Conservation (phyloP, 2,329 filamentous ascomycete species). For the Penicillium sp. region DNA sequence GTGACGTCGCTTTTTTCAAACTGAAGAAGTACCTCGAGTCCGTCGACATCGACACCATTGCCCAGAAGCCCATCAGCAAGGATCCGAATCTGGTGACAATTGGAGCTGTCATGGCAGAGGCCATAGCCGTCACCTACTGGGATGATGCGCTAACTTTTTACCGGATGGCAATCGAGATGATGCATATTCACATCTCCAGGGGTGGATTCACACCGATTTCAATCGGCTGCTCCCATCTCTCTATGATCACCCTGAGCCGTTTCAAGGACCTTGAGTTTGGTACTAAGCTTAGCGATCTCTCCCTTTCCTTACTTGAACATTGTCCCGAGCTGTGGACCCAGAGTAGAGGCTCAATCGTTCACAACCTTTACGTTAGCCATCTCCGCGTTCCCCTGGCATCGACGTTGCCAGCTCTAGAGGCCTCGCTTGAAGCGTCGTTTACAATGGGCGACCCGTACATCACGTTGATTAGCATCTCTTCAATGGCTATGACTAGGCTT, state of each 20-base stretch:
- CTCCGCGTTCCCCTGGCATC: constrained; percentile 54
- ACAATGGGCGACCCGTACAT: constrained; percentile 60
- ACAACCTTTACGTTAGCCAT: constrained; percentile 64
- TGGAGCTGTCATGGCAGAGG: constrained; percentile 59
- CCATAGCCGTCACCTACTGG: constrained; percentile 62
- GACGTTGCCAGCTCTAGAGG: constrained; percentile 54
- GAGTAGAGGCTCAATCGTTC: constrained; percentile 57
- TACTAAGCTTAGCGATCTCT: constrained; percentile 54
- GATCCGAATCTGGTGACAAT: constrained; percentile 46
- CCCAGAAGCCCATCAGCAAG: constrained; percentile 42
- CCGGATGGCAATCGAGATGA: constrained; percentile 58
- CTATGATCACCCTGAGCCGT: constrained; percentile 56
- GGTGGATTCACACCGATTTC: constrained; percentile 60
- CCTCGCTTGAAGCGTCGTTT: constrained; percentile 58
- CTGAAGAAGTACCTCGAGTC: constrained; percentile 61
- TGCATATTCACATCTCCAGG: constrained; percentile 56
- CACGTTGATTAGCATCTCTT: constrained; percentile 59
- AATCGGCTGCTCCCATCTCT: constrained; percentile 60
- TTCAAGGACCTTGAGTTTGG: constrained; percentile 60
- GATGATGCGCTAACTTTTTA: constrained; percentile 61
- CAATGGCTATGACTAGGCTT: constrained; percentile 58
- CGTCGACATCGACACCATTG: constrained; percentile 51
- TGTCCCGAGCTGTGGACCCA: constrained; percentile 57
- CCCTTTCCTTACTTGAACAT: constrained; percentile 53
- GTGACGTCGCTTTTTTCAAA: constrained; percentile 71